Percentiles rank a stretch among this genome's conserved stretches.
phyloP scores from a whole-genome alignment of 2,329 filamentous ascomycete genomes.

The Pseudogymnoascus sp. region DNA sequence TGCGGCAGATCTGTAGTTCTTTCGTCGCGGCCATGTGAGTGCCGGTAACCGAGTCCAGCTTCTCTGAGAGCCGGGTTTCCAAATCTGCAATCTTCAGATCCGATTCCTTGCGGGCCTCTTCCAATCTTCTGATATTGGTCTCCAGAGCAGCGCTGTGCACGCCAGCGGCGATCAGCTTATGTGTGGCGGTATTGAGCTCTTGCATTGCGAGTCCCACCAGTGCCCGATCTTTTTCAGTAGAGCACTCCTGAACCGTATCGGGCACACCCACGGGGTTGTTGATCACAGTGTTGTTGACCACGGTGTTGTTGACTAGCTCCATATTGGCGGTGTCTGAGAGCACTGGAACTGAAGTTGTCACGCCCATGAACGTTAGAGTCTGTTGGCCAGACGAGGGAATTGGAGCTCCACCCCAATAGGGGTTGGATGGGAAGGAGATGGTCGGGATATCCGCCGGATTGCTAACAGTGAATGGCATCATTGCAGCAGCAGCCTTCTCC shows the following conservation, averaged over 20 bases:
- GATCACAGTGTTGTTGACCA: too few relatives aligned
- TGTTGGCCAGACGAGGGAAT: neutral
- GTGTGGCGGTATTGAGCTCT: neutral
- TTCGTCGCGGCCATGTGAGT: neutral
- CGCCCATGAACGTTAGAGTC: neutral
- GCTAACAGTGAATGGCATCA: slow-evolving; percentile 7
- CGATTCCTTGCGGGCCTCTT: neutral
- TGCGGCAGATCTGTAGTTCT: neutral
- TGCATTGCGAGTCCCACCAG: neutral
- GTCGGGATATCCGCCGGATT: neutral
- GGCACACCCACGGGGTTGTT: too few relatives aligned
- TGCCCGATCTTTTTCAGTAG: neutral
- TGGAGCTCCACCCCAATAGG: neutral
- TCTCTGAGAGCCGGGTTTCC: neutral
- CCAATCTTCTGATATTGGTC: neutral
- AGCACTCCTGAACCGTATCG: neutral
- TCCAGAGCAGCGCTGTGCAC: neutral
- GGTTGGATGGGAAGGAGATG: neutral
- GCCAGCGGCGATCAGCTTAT: neutral
- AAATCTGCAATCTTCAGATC: neutral
- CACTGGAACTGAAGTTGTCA: neutral
- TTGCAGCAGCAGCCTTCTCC: neutral
- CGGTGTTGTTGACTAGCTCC: neutral
- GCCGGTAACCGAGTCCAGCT: neutral
- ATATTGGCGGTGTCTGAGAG: neutral